Base-by-base conservation (phyloP, 768 basidiomycete species). In the Erythrobasidium yunnanense region DNA sequence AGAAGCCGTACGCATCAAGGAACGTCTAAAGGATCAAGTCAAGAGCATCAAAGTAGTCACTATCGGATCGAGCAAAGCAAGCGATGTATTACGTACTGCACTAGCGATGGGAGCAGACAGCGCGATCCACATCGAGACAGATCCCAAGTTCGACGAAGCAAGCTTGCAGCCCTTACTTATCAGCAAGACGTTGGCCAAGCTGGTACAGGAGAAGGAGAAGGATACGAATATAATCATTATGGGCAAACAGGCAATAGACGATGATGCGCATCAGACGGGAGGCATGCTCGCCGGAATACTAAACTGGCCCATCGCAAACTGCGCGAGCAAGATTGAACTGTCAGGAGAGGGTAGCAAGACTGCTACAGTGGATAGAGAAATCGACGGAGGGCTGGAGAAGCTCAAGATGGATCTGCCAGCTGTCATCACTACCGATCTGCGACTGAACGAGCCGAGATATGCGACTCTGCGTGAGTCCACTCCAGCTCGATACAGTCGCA, bases 171-270 rank as follows among this genome's bases (percentile, higher is more conserved):
- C 95, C 8, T 84, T 99, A 49, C 85, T 86, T 1, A 84, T 99
- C 35, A 93, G 93, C 46, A 87, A 88, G 73, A 84, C 88, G 0
- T 81, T 99, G 67, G 82, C 81, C 42, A 86, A 85, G 2, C 71
- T 91, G 71, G 85, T 96, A 57, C 80, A 83, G 55, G 53, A 70
- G 33, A 73, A 73, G 74, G 79, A 79, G 58, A 78, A 79, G 17
- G 80, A 78, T 35, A 81, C 88, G 7, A 93, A 97, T 72, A 71
- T 97, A 63, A 87, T 99, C 38, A 91, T 99, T 60, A 81, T 96
- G 78, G 95, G 95, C 2, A 99, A 99, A 78, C 95, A 99, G 77
- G 86, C 93, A 15, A 99, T 99, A 71, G 95, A 99, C 78, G 92
- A 93, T 72, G 95, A 99, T 75, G 81, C 88, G 4, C 88, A 89